Conservation (phyloP, 192 early-diverging fungal species). For the Linnemannia exigua region DNA sequence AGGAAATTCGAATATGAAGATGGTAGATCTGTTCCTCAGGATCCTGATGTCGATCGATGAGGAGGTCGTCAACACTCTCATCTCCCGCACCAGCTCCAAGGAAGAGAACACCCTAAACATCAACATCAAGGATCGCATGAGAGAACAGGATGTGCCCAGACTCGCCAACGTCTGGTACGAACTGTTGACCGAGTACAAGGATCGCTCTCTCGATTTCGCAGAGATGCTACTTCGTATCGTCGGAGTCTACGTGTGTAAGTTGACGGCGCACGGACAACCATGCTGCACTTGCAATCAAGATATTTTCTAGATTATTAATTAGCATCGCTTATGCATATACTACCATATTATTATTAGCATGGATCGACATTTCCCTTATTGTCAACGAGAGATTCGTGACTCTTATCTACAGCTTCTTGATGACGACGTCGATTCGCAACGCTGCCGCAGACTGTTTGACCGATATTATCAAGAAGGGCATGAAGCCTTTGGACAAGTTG, state of each 20-base stretch:
- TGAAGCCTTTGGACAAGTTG: constrained; percentile 92
- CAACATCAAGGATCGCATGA: constrained; percentile 92
- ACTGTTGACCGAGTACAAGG: constrained; percentile 74
- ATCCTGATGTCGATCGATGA: constrained; percentile 88
- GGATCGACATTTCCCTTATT: constrained; percentile 95
- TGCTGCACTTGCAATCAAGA: not conserved
- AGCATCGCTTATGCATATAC: not conserved
- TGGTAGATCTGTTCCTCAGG: constrained; percentile 83
- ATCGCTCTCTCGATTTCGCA: constrained; percentile 73
- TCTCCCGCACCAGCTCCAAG: constrained; percentile 69
- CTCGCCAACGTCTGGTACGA: constrained; percentile 84
- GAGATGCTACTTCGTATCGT: constrained; percentile 77
- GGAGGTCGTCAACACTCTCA: constrained; percentile 83
- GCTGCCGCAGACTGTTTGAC: constrained; percentile 87
- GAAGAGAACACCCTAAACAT: constrained; percentile 83
- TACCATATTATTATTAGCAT: constrained; percentile 66
- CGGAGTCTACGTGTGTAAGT: constrained; percentile 83
- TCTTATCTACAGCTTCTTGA: constrained; percentile 81
- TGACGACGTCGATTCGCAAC: constrained; percentile 70
- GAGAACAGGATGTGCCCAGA: constrained; percentile 79
- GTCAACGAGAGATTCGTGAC: constrained; percentile 86
- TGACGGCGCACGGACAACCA: not conserved
- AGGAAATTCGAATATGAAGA: constrained; percentile 62
- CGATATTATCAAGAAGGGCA: constrained; percentile 92
- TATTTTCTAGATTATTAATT: not conserved